Evolutionary conservation across 2,329 filamentous ascomycete species (phyloP), one percentile per base, ranked within the genome.

Genomic region (Emydomyces testavorans): DNA sequence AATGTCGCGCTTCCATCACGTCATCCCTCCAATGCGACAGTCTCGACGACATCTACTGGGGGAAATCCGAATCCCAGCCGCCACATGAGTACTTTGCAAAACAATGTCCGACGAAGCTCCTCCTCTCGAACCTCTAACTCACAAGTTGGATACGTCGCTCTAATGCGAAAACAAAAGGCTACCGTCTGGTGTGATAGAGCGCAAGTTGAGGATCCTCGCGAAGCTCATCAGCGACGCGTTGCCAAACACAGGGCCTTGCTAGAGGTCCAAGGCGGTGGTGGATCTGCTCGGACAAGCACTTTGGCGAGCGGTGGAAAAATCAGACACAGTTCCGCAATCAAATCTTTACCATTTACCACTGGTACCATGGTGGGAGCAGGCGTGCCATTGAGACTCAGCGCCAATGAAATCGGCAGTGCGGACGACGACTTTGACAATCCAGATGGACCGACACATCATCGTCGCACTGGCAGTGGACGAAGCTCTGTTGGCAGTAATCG

Each of bases 151-250:
- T 98, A 98, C 66, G 92, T 98, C 44, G 89, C 92, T 29, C 75
- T 95, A n/a, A 82, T 98, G 69, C 80, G 92, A 53, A 90, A 89
- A 64, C 92, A 98, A 68, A 96, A 96, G 65, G 92, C 88, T 26
- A 98, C 92, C 0, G 92, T 98, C 3, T 98, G 92, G 92, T 95
- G 89, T 70, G 92, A 96, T 62, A 83, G 89, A 46, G 78, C 90
- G 7, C 92, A 98, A 64, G 81, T 85, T 53, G 88, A 96, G 66
- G 92, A 98, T 63, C 86, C 90, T 0, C 78, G 87, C 43, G 71
- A 92, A 49, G 71, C 83, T 3, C 88, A 87, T 23, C 83, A 89
- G 59, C 88, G 94, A 64, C 79, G 85, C 50, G 83, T 85, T 31
- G 92, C 89, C 50, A 94, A 92, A 71, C 80, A 85, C 70, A 77